Evolutionary conservation across 2,329 filamentous ascomycete species (phyloP).

Genomic region (Aspergillus sp.): DNA sequence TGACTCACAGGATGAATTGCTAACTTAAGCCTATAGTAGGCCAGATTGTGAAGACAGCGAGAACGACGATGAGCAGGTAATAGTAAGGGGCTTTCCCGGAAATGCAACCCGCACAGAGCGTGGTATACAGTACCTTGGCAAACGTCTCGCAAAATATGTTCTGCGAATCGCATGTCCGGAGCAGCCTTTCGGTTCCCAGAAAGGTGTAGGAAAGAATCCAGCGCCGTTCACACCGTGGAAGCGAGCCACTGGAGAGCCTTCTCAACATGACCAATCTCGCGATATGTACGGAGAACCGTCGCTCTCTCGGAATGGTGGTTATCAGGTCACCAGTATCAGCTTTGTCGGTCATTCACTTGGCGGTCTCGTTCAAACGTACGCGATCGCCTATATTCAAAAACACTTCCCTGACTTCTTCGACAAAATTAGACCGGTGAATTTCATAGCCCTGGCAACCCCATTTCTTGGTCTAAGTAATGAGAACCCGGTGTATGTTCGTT

Average conservation of each 20-base stretch:
- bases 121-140: constrained; percentile 95
- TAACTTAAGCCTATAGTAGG: neutral
- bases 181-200: constrained; percentile 77
- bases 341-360: constrained; percentile 92
- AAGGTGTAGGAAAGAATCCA: constrained; percentile 52
- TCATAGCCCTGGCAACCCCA: constrained; percentile 82
- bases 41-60: constrained; percentile 29
- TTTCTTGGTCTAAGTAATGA: constrained; percentile 94
- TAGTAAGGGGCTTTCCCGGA: constrained; percentile 85
- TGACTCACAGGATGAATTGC: neutral
- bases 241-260: constrained; percentile 20
- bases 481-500: constrained; percentile 95
- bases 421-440: constrained; percentile 82
- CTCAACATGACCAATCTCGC: constrained; percentile 42
- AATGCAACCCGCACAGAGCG: constrained; percentile 90
- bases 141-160: constrained; percentile 87
- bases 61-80: constrained; percentile 66
- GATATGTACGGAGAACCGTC: constrained; percentile 42
- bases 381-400: constrained; percentile 94
- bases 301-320: constrained; percentile 57
- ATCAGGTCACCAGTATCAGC: constrained; percentile 90
- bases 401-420: constrained; percentile 91
- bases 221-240: constrained; percentile 51
- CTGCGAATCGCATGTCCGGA: constrained; percentile 90
- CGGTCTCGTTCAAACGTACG: constrained; percentile 87